phyloP scores from a whole-genome alignment of 768 basidiomycete genomes.

The Termitomyces sp. region DNA sequence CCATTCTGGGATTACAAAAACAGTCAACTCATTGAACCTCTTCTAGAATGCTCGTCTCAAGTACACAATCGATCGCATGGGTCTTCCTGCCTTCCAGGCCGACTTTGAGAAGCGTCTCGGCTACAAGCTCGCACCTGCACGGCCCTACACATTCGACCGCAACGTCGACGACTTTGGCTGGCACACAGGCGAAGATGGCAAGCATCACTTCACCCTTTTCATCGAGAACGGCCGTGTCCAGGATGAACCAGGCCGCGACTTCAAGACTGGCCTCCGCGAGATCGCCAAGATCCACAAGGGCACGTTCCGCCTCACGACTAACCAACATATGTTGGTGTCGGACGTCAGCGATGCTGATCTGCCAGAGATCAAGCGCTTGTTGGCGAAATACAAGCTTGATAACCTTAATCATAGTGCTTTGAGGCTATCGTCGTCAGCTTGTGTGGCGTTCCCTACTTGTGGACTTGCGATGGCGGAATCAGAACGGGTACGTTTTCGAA shows the following conservation, averaged over 20 bases:
- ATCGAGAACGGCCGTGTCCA: conserved; percentile 98
- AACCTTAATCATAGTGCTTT: conserved; percentile 77
- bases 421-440: conserved; percentile 88
- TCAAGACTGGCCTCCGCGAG: conserved; percentile 90
- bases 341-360: conserved; percentile 76
- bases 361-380: conserved; percentile 69
- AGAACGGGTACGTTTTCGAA: conserved; percentile 40
- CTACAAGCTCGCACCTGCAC: conserved; percentile 68
- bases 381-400: conserved; percentile 87
- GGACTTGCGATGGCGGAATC: conserved; percentile 55
- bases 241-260: conserved; percentile 85
- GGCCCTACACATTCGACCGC: conserved; percentile 76
- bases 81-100: conserved; percentile 78
- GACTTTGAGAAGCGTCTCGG: conserved; percentile 91
- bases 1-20: background rate
- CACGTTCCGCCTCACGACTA: conserved; percentile 87
- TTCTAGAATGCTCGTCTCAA: conserved; percentile 82
- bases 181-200: conserved; percentile 83
- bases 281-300: conserved; percentile 96
- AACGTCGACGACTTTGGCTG: conserved; percentile 97
- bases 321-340: conserved; percentile 90
- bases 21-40: conserved; percentile 4
- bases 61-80: conserved; percentile 97
- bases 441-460: conserved; percentile 97
- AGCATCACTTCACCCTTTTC: conserved; percentile 89